These are phyloP conservation scores for Backusella liffmaniae DNA, from an alignment of 192 early-diverging fungal genomes.

Conservation along the genomic window DNA sequence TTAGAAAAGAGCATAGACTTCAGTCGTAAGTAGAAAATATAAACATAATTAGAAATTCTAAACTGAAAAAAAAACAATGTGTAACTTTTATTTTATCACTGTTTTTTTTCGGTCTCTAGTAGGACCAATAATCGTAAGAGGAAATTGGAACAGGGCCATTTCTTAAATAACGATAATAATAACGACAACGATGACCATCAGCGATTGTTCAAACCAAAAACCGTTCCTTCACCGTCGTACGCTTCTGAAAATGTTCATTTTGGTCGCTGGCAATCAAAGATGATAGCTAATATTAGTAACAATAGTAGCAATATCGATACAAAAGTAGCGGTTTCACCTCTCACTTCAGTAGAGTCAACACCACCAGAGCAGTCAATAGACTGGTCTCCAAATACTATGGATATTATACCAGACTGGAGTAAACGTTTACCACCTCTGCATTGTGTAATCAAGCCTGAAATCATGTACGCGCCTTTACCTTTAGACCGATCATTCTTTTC, in stretches of 20 bases:
- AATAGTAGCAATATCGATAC: not conserved
- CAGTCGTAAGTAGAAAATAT: not conserved
- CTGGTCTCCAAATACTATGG: not conserved
- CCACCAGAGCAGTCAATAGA: not conserved
- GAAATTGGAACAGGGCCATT: not conserved
- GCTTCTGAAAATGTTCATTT: constrained; percentile 18
- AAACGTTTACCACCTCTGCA: constrained; percentile 4
- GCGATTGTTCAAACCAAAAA: not conserved
- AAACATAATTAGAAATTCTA: not conserved
- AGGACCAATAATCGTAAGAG: not conserved
- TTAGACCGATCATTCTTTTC: constrained; percentile 8
- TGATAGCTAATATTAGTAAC: not conserved
- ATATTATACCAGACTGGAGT: not conserved
- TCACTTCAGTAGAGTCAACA: not conserved
- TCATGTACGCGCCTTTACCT: not conserved
- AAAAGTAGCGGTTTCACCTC: not conserved
- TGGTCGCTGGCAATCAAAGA: constrained; percentile 12
- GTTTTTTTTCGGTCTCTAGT: not conserved
- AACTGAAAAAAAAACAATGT: not conserved
- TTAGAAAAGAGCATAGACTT: constrained; percentile 70
- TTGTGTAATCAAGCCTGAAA: not conserved
- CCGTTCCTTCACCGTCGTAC: not conserved
- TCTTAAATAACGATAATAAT: not conserved
- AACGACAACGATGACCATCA: not conserved
- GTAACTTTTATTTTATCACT: not conserved